Evolutionary conservation across 441 rosid genomes (phyloP), one percentile per base, ranked within the genome.

Genomic region (Adansonia madagascariensis): DNA sequence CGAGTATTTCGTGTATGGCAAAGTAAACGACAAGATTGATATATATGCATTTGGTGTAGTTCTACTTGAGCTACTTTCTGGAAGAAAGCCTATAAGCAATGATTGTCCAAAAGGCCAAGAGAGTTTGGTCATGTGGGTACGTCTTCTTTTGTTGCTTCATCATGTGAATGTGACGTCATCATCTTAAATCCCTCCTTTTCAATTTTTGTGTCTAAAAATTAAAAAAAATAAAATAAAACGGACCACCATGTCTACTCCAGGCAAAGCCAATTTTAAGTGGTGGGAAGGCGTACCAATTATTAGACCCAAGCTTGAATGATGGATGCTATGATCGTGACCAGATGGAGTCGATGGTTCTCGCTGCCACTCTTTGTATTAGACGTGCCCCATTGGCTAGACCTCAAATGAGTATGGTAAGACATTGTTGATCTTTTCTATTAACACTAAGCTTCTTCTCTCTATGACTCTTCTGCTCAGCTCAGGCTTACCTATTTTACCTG

Each of bases 71-170:
- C 85, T 91, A 53, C 86, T 91, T 22, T 83, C 93, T 2, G 93
- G 95, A 67, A 84, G 92, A 66, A 90, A 85, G 81, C 95, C 95
- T 1, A 91, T 91, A 77, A 83, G 88, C 80, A 81, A 77, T 7
- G 89, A 85, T 47, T 77, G 73, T 76, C 92, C 95, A 2, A 87
- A 91, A 78, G 95, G 93, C 79, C 89, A 84, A 79, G 92, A 90
- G 85, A 89, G 95, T 80, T 84, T 91, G 53, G 90, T 91, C 72
- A 87, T 90, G 92, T 91, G 95, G 95, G 95, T 91, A 91, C 53
- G 93, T 83, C 43, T 43, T 71, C 64, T 49, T 7, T 18, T 31
- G 2, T 31, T 31, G 11, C 72, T n/a, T n/a, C n/a, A n/a, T 46
- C 9, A 31, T 1, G 9, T 4, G 11, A 14, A 14, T 47, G 5